A percentile compares a stretch with the other conserved stretches of the same genome.
Evolutionary conservation across 257 asterid genomes (phyloP).

Genomic region (Echites panduratus): DNA sequence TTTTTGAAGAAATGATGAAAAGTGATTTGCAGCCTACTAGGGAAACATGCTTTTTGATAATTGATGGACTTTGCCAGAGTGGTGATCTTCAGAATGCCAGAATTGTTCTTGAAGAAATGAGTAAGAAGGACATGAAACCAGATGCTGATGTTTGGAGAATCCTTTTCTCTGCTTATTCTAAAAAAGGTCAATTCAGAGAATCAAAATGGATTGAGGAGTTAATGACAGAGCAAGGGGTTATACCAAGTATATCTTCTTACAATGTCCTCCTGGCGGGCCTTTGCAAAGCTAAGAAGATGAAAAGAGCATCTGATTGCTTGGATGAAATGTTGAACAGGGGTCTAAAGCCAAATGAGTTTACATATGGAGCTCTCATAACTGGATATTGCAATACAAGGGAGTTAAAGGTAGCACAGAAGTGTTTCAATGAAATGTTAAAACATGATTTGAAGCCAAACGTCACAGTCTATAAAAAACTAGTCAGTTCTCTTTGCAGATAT

Average conservation of each 20-base stretch:
- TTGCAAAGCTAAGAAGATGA: slow-evolving; percentile 12
- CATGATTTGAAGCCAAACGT: slow-evolving; percentile 17
- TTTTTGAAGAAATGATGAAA: slow-evolving; percentile 21
- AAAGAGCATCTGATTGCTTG: slow-evolving; percentile 10
- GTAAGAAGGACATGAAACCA: slow-evolving; percentile 8
- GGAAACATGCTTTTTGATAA: slow-evolving; percentile 5
- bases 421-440: slow-evolving; percentile 17
- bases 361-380: slow-evolving; percentile 17
- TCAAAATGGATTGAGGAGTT: slow-evolving; percentile 7
- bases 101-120: slow-evolving; percentile 12
- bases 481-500: slow-evolving; percentile 11
- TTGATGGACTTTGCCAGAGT: slow-evolving; percentile 11
- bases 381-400: slow-evolving; percentile 14
- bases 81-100: slow-evolving; percentile 2
- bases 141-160: slow-evolving; percentile 9
- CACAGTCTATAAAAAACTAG: slow-evolving; percentile 13
- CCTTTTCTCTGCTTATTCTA: slow-evolving; percentile 14
- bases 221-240: slow-evolving; percentile 16
- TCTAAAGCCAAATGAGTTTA: slow-evolving; percentile 17
- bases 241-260: slow-evolving; percentile 8
- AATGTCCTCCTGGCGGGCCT: slow-evolving; percentile 15
- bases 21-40: slow-evolving; percentile 13
- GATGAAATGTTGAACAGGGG: slow-evolving; percentile 18
- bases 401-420: slow-evolving; percentile 13
- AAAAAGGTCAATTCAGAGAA: neutral